Percentiles rank a stretch among this genome's conserved stretches.
These are phyloP conservation scores for Eucalyptus pumila DNA, from an alignment of 345 rosid species.

Conservation along the genomic window DNA sequence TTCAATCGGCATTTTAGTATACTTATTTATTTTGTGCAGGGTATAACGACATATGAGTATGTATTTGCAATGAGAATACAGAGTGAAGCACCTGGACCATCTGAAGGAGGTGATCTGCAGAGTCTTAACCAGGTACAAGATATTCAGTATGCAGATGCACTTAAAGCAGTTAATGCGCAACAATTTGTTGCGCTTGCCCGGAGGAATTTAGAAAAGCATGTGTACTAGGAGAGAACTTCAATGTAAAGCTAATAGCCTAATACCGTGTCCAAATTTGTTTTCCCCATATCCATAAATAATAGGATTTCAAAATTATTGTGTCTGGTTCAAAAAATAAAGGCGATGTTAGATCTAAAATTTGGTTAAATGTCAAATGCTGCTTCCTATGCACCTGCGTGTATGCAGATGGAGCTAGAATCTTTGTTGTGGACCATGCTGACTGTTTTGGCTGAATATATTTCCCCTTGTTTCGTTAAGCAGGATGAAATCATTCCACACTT, in stretches of 20 bases:
- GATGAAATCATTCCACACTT: slow-evolving; percentile 82
- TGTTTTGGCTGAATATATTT: neutral
- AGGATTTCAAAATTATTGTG: neutral
- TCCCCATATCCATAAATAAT: neutral
- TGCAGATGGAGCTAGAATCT: neutral
- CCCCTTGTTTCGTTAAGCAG: slow-evolving; percentile 14
- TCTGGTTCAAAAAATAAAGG: neutral
- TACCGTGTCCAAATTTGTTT: neutral
- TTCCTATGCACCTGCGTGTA: neutral
- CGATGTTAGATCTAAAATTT: neutral
- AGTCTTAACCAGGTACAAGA: slow-evolving; percentile 58
- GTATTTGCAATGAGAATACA: slow-evolving; percentile 84
- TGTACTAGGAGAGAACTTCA: neutral
- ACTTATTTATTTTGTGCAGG: slow-evolving; percentile 21
- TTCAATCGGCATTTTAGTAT: neutral
- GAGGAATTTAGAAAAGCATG: neutral
- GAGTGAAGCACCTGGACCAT: slow-evolving; percentile 65
- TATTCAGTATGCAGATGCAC: neutral
- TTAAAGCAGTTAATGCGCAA: neutral
- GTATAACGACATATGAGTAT: slow-evolving; percentile 87
- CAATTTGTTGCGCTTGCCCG: neutral
- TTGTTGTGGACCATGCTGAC: neutral
- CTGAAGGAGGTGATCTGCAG: slow-evolving; percentile 56
- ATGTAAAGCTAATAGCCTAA: neutral
- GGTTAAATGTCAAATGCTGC: neutral